Conservation (phyloP, 2,329 filamentous ascomycete genomes). For the Alternaria postmessia region DNA sequence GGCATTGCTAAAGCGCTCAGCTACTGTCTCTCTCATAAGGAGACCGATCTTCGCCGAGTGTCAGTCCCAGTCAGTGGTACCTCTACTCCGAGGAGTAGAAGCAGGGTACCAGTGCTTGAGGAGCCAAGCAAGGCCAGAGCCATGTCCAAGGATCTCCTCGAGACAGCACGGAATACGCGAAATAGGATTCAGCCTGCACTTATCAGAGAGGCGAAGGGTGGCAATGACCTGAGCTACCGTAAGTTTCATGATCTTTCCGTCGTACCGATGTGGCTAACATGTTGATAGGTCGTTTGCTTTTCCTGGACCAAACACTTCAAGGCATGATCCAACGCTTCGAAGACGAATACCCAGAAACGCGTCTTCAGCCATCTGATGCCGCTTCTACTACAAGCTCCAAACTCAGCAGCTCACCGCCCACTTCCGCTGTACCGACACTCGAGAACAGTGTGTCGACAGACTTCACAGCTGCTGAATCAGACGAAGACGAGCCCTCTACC, state of each 20-base stretch:
- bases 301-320: constrained; percentile 86
- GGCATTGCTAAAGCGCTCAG: constrained; percentile 93
- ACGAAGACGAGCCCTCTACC: constrained; percentile 54
- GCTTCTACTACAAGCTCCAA: constrained; percentile 43
- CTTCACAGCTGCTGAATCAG: constrained; percentile 42
- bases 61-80: constrained; percentile 59
- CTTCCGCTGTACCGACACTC: constrained; percentile 40
- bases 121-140: constrained; percentile 62
- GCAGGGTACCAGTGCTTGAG: constrained; percentile 12
- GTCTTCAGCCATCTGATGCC: constrained; percentile 55
- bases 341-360: constrained; percentile 92
- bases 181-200: constrained; percentile 83
- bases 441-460: constrained; percentile 38
- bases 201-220: constrained; percentile 73
- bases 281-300: constrained; percentile 72
- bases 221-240: constrained; percentile 80
- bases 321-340: constrained; percentile 96
- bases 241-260: constrained; percentile 52
- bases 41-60: constrained; percentile 60
- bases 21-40: constrained; percentile 86
- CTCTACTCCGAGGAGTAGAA: constrained; percentile 59
- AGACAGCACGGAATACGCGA: constrained; percentile 88
- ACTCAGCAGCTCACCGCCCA: constrained; percentile 41
- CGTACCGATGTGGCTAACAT: constrained; percentile 26
- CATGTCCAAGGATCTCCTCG: constrained; percentile 89